Percentiles rank a stretch among this genome's conserved stretches.
Conservation (phyloP, 2,329 filamentous ascomycete genomes). For the Emericellopsis atlantica region DNA sequence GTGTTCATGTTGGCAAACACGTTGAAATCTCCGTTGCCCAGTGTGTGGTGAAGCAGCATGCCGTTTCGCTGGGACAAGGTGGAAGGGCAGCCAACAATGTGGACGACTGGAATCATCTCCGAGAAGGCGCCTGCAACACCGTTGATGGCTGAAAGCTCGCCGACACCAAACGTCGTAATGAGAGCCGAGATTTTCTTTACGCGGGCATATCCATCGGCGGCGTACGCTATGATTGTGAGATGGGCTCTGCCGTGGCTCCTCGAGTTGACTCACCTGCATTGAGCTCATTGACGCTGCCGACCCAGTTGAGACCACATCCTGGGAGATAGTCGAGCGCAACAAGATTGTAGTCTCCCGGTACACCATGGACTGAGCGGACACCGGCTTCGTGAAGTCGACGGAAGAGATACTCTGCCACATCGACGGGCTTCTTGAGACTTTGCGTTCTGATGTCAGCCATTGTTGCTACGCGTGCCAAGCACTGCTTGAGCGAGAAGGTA, state of each 20-base stretch:
- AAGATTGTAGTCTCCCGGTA: conserved; percentile 66
- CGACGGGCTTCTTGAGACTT: conserved; percentile 34
- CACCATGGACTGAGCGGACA: conserved; percentile 51
- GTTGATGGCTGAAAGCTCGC: conserved; percentile 61
- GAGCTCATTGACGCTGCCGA: conserved; percentile 59
- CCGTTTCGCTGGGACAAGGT: conserved; percentile 32
- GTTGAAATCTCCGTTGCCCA: conserved; percentile 69
- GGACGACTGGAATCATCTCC: conserved; percentile 59
- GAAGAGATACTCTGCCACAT: conserved; percentile 58
- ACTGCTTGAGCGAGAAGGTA: not conserved
- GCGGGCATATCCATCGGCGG: conserved; percentile 68
- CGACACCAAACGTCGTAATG: conserved; percentile 66
- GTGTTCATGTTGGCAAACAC: conserved; percentile 72
- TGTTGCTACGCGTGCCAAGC: conserved; percentile 5
- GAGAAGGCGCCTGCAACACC: conserved; percentile 63
- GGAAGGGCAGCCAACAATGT: conserved; percentile 47
- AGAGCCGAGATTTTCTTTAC: conserved; percentile 59
- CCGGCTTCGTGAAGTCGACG: conserved; percentile 50
- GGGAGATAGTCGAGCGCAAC: conserved; percentile 54
- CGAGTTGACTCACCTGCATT: conserved; percentile 44
- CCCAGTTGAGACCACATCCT: conserved; percentile 46
- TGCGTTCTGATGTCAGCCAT: conserved; percentile 26
- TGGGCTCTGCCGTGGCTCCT: not conserved
- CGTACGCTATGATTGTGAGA: conserved; percentile 41
- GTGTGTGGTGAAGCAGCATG: conserved; percentile 52